A percentile compares a stretch with the other conserved stretches of the same genome.
phyloP scores from a whole-genome alignment of 1,284 basidiomycete genomes.

The Leccinum huronense region DNA sequence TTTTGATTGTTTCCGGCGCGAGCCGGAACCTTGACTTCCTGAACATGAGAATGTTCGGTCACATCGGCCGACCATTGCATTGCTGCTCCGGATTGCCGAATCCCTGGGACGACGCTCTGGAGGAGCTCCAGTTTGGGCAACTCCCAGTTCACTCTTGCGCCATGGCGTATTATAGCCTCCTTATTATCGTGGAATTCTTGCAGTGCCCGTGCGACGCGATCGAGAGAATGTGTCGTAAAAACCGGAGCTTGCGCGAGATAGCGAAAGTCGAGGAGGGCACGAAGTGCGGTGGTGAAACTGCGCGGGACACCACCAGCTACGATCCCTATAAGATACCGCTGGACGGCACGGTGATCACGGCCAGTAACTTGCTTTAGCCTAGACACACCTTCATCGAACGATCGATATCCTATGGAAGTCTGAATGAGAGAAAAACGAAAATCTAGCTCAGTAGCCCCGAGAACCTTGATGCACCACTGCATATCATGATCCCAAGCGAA shows the following conservation, averaged over 20 bases:
- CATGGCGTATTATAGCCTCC: background rate
- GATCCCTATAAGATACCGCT: constrained; percentile 4
- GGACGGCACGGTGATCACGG: constrained; percentile 2
- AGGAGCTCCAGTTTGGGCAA: background rate
- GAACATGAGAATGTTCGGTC: constrained; percentile 8
- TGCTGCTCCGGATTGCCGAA: background rate
- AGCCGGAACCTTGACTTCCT: constrained; percentile 11
- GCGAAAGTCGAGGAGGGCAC: background rate
- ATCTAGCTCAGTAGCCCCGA: constrained; percentile 8
- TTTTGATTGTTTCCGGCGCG: constrained; percentile 8
- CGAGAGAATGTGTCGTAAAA: constrained; percentile 4
- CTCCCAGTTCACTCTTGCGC: background rate
- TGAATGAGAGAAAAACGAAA: constrained; percentile 12
- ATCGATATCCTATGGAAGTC: background rate
- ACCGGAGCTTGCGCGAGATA: constrained; percentile 12
- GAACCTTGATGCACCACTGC: constrained; percentile 10
- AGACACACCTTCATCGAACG: constrained; percentile 7
- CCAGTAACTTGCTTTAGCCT: constrained; percentile 5
- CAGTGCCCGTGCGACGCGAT: background rate
- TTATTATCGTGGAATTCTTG: constrained; percentile 14
- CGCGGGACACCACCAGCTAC: constrained; percentile 3
- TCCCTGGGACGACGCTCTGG: background rate
- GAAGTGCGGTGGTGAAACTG: constrained; percentile 2
- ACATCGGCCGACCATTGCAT: constrained; percentile 12
- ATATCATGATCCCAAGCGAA: constrained; percentile 6